Evolutionary conservation across 1,284 basidiomycete species (phyloP), one percentile per base, ranked within the genome.

Genomic region (Leccinum variabile): DNA sequence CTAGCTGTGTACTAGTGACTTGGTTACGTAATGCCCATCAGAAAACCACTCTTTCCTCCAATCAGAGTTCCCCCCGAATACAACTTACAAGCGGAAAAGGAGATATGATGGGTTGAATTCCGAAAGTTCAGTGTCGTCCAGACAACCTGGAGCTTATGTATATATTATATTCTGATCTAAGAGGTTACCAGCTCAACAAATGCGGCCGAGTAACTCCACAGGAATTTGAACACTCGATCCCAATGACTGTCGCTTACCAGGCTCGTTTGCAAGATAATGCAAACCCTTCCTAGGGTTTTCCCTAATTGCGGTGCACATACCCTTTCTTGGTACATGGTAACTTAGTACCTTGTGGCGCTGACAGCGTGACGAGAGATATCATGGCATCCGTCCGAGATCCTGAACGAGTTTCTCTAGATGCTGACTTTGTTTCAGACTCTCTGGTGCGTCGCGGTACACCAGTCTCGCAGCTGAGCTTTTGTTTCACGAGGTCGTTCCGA

Each of bases 391-490:
- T 35, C 33, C 33, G 33, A 35, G 33, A 13, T 13, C 2, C 33
- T 13, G 33, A 1, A 0, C 11, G 5, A 35, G 32, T 0, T 35
- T 35, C 11, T 35, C 11, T 72, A 32, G 5, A 7, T 30, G 76
- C 22, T 49, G 72, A 75, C 61, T 58, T 72, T 59, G 67, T 66
- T 59, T 64, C 73, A 46, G 68, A 70, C 50, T 66, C 71, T 0
- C 71, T 66, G 46, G 72, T 73, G 61, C 1, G 72, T 64, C 16
- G 13, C 0, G 8, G 18, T 37, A 18, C 60, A 11, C 11, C 28
- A 28, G 60, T 64, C 44, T 60, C 58, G 53, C 7, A 53, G 72
- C 37, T 66, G 41, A 61, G 39, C 16, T 41, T n/a, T n/a, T n/a
- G 8, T 41, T 41, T 9, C 16, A 41, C 16, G 16, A 41, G 39